phyloP scores from a whole-genome alignment of 768 basidiomycete genomes.

The Xerocomellus intermedius region DNA sequence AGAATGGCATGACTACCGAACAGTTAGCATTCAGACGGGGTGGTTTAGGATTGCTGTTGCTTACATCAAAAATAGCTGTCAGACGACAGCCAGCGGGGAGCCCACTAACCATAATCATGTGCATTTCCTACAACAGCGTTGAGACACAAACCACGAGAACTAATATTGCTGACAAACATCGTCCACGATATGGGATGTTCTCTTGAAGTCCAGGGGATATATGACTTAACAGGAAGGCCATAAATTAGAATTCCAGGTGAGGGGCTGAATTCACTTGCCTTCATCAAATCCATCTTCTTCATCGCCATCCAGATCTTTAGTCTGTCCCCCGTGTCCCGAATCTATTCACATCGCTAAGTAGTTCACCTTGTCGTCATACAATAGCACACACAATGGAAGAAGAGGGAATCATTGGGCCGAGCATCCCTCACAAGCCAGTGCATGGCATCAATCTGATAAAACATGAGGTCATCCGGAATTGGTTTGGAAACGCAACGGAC shows the following conservation, averaged over 20 bases:
- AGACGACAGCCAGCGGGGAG: constrained; percentile 87
- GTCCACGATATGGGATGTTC: constrained; percentile 78
- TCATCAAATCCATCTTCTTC: constrained; percentile 85
- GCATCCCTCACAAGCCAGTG: constrained; percentile 88
- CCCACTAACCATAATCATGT: constrained; percentile 74
- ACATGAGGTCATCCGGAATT: neutral
- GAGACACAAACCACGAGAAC: constrained; percentile 1
- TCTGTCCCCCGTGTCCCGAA: constrained; percentile 94
- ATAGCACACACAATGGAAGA: constrained; percentile 74
- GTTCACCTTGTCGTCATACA: neutral
- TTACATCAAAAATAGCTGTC: constrained; percentile 77
- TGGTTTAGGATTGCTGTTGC: constrained; percentile 34
- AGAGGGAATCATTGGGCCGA: constrained; percentile 77
- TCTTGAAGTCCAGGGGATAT: constrained; percentile 75
- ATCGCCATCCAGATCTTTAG: constrained; percentile 78
- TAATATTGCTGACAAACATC: constrained; percentile 56
- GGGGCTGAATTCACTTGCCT: constrained; percentile 37
- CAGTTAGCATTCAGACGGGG: neutral
- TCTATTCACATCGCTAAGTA: constrained; percentile 39
- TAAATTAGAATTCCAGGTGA: neutral
- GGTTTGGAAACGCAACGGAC: constrained; percentile 35
- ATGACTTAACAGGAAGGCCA: constrained; percentile 51
- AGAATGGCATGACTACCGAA: constrained; percentile 77
- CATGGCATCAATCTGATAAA: constrained; percentile 68
- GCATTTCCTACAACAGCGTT: constrained; percentile 51